Base-by-base conservation (phyloP, 2,329 filamentous ascomycete genomes). In the Penicillium sclerotiorum region DNA sequence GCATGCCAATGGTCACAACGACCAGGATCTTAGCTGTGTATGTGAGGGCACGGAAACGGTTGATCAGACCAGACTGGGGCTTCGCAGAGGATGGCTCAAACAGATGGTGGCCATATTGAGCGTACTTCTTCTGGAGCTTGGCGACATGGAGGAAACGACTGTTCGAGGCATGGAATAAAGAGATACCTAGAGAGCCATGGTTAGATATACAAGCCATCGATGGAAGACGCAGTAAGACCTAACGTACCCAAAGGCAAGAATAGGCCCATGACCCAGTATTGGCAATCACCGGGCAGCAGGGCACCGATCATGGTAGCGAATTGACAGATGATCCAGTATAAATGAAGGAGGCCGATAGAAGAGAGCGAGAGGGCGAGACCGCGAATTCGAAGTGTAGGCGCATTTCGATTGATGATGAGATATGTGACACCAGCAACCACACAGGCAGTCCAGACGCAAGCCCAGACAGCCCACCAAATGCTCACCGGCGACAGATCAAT, bases 191-290 rank as follows among this genome's bases (percentile, higher is more conserved):
- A 85, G 3, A 87, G 72, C 64, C 82, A 0, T 81, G n/a, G n/a
- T n/a, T n/a, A n/a, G n/a, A n/a, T n/a, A n/a, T n/a, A n/a, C n/a
- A n/a, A n/a, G n/a, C n/a, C n/a, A n/a, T n/a, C n/a, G n/a, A n/a
- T n/a, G n/a, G n/a, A n/a, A n/a, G n/a, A n/a, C n/a, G n/a, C n/a
- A n/a, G n/a, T n/a, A n/a, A n/a, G n/a, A n/a, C n/a, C n/a, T n/a
- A n/a, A n/a, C n/a, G n/a, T n/a, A n/a, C n/a, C n/a, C n/a, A n/a
- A n/a, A n/a, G n/a, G n/a, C n/a, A n/a, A n/a, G n/a, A n/a, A n/a
- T n/a, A 81, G 73, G 55, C 80, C 78, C 85, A 88, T 87, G 64
- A 86, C 77, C 83, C 84, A 88, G 64, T 77, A 88, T 66, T 85
- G 81, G 15, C 74, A 74, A 20, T 76, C 70, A 42, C 82, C 81